Conservation (phyloP, 306 rosid species). For the Sesbania bispinosa region DNA sequence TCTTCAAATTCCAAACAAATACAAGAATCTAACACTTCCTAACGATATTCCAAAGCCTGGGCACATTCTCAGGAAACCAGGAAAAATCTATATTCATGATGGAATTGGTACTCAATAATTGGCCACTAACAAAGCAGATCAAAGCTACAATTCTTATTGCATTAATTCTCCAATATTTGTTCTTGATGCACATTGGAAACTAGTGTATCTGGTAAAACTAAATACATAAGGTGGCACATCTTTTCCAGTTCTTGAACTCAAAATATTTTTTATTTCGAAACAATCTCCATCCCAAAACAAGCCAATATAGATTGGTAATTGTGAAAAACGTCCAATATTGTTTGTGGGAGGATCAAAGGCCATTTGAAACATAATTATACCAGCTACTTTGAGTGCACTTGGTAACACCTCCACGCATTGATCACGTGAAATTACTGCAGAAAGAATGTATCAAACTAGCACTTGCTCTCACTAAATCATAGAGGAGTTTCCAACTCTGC, state of each 20-base stretch:
- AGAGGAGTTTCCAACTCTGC: constrained; percentile 23
- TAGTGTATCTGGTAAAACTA: constrained; percentile 19
- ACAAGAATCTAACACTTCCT: constrained; percentile 15
- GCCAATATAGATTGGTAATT: constrained; percentile 28
- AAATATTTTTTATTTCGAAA: constrained; percentile 21
- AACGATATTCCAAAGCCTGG: background rate
- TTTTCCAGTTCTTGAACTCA: constrained; percentile 32
- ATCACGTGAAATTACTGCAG: constrained; percentile 46
- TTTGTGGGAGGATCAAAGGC: constrained; percentile 34
- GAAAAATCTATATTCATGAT: background rate
- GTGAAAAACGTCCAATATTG: constrained; percentile 30
- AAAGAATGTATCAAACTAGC: constrained; percentile 49
- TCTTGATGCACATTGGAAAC: constrained; percentile 24
- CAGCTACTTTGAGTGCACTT: constrained; percentile 45
- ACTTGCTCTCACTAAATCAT: constrained; percentile 33
- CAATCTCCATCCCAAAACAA: constrained; percentile 27
- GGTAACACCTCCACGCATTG: constrained; percentile 41
- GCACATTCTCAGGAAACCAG: constrained; percentile 8
- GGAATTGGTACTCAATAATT: constrained; percentile 1
- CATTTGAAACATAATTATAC: constrained; percentile 34
- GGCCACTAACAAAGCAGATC: constrained; percentile 22
- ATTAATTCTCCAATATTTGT: constrained; percentile 20
- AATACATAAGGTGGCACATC: constrained; percentile 13
- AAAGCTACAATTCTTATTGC: constrained; percentile 3
- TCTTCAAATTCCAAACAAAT: constrained; percentile 8